phyloP scores from a whole-genome alignment of 495 filamentous ascomycete species.

The Cercophora scortea region DNA sequence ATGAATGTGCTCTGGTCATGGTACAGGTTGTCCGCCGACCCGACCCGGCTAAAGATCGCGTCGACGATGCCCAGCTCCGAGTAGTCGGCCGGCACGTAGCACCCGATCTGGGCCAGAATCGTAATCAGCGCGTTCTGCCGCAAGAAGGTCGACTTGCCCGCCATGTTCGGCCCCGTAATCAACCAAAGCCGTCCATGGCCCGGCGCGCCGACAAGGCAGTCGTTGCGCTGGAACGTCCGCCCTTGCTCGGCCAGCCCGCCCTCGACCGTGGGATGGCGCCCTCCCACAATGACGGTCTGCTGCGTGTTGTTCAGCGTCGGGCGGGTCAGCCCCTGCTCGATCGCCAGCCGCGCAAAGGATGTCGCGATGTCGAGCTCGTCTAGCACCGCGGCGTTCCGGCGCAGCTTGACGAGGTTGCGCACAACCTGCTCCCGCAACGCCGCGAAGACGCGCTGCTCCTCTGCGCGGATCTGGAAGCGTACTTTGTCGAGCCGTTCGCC shows the following conservation, averaged over 20 bases:
- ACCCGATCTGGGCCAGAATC: constrained; percentile 85
- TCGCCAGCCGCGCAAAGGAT: constrained; percentile 70
- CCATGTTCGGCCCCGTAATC: constrained; percentile 99
- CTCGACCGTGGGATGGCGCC: constrained; percentile 86
- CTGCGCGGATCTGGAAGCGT: constrained; percentile 65
- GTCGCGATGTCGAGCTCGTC: constrained; percentile 88
- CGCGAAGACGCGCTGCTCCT: constrained; percentile 70
- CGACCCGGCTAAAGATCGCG: constrained; percentile 84
- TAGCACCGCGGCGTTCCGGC: constrained; percentile 78
- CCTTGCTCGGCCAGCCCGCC: constrained; percentile 71
- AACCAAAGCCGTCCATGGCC: constrained; percentile 67
- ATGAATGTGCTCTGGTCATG: constrained; percentile 93
- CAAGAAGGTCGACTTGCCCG: constrained; percentile 89
- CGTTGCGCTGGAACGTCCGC: constrained; percentile 75
- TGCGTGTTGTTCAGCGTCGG: constrained; percentile 54
- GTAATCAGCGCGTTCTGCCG: constrained; percentile 91
- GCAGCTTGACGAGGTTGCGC: constrained; percentile 67
- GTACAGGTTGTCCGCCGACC: constrained; percentile 88
- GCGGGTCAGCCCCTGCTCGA: constrained; percentile 62
- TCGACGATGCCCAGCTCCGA: constrained; percentile 84
- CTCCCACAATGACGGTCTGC: constrained; percentile 55
- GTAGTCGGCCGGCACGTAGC: constrained; percentile 81
- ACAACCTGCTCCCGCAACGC: constrained; percentile 68
- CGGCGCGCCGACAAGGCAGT: constrained; percentile 61
- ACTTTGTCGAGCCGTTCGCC: constrained; percentile 66